A percentile compares a stretch with the other conserved stretches of the same genome.
These are phyloP conservation scores for Mycena sanguinolenta DNA, from an alignment of 768 basidiomycete species.

Conservation along the genomic window DNA sequence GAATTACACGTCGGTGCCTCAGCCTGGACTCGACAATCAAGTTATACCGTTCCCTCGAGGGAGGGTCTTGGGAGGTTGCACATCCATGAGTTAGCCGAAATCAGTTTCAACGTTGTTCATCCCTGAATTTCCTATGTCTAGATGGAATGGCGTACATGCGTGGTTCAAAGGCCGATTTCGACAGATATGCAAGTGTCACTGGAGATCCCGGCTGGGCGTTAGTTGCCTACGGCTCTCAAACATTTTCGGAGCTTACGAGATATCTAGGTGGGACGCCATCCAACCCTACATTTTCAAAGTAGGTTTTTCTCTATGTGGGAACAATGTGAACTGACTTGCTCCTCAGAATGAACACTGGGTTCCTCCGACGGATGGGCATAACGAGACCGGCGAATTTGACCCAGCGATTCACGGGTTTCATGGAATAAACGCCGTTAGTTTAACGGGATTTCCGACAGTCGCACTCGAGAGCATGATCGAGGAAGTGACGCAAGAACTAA, in stretches of 20 bases:
- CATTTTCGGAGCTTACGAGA: neutral
- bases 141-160: no score
- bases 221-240: neutral
- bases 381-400: constrained; percentile 48
- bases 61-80: no score
- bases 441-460: constrained; percentile 43
- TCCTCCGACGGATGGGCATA: constrained; percentile 47
- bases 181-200: neutral
- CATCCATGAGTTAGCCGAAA: no score
- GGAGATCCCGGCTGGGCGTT: neutral
- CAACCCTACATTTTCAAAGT: neutral
- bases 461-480: constrained; percentile 21
- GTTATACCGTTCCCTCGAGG: no score
- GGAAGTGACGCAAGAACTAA: constrained; percentile 7
- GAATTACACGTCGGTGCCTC: no score
- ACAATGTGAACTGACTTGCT: neutral
- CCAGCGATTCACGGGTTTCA: constrained; percentile 47
- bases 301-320: neutral
- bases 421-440: constrained; percentile 46
- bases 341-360: constrained; percentile 43
- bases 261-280: neutral
- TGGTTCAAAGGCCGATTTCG: no score
- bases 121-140: no score
- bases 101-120: no score
- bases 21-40: no score